phyloP scores from a whole-genome alignment of 108 stramenopile genomes.

The Cyclotella cryptica region DNA sequence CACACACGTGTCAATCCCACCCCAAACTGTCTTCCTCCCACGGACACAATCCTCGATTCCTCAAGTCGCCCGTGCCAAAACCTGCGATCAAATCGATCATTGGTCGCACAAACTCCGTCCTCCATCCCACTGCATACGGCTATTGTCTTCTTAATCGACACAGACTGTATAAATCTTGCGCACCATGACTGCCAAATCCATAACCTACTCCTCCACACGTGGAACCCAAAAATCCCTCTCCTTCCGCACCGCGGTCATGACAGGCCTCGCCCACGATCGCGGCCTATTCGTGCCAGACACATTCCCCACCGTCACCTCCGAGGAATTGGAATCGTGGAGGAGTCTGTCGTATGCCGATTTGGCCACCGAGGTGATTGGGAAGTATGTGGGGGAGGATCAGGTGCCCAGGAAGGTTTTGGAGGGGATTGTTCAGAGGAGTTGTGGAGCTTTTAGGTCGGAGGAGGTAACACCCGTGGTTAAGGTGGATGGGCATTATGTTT shows the following conservation, averaged over 20 bases:
- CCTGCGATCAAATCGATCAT: neutral
- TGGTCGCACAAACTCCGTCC: neutral
- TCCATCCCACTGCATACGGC: neutral
- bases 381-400: slow-evolving; percentile 93
- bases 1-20: neutral
- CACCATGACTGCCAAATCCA: slow-evolving; percentile 40
- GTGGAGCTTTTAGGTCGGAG: slow-evolving; percentile 84
- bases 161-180: neutral
- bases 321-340: slow-evolving; percentile 86
- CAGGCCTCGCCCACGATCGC: slow-evolving; percentile 93
- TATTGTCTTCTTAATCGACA: neutral
- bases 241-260: slow-evolving; percentile 95
- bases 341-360: slow-evolving; percentile 77
- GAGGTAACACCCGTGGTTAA: slow-evolving; percentile 93
- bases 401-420: slow-evolving; percentile 84
- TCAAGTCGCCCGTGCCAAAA: no score
- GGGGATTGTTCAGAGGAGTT: slow-evolving; percentile 89
- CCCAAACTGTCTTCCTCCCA: neutral
- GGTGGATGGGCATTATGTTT: slow-evolving; percentile 76
- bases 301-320: slow-evolving; percentile 77
- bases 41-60: no score
- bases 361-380: slow-evolving; percentile 88
- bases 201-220: slow-evolving; percentile 95
- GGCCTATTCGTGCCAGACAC: slow-evolving; percentile 96
- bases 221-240: slow-evolving; percentile 83